Percentiles rank a stretch among this genome's conserved stretches.
Evolutionary conservation across 140 eudicot species (phyloP).

Genomic region (Senecio squalidus): DNA sequence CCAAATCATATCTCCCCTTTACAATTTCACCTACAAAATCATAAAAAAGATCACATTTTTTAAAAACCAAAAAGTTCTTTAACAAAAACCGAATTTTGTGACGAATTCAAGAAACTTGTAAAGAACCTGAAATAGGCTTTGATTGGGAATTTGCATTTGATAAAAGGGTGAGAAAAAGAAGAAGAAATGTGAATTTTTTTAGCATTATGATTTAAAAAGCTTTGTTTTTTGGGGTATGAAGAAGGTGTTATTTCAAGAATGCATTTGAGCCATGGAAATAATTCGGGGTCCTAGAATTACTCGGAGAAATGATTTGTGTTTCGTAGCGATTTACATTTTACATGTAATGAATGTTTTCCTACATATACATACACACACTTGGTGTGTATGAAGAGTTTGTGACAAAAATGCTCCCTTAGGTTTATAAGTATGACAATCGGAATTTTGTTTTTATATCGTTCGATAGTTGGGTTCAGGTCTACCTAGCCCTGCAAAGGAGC

Average conservation of each 20-base stretch:
- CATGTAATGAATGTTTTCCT: conserved; percentile 6
- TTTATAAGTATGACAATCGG: too few species aligned
- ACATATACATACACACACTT: not conserved
- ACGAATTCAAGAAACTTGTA: not conserved
- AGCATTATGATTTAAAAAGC: conserved; percentile 32
- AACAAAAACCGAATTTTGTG: conserved; percentile 7
- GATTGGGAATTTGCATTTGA: conserved; percentile 13
- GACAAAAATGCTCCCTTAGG: too few species aligned
- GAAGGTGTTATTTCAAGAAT: conserved; percentile 33
- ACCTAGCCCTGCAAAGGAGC: too few species aligned
- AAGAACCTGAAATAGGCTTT: conserved; percentile 27
- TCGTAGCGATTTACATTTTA: conserved; percentile 28
- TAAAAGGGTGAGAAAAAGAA: conserved; percentile 26
- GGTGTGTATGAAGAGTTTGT: conserved; percentile 16
- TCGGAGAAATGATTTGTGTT: conserved; percentile 5
- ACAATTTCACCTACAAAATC: too few species aligned
- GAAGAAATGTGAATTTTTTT: conserved; percentile 15
- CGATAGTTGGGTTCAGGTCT: too few species aligned
- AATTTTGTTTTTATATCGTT: too few species aligned
- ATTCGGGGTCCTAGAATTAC: conserved; percentile 24
- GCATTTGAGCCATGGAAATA: conserved; percentile 34
- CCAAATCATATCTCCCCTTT: too few species aligned
- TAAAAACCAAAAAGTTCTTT: conserved; percentile 11
- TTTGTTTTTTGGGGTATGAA: conserved; percentile 31
- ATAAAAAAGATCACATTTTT: not conserved